Evolutionary conservation across 345 rosid species (phyloP).

Genomic region (Xanthoceras sorbifolium): DNA sequence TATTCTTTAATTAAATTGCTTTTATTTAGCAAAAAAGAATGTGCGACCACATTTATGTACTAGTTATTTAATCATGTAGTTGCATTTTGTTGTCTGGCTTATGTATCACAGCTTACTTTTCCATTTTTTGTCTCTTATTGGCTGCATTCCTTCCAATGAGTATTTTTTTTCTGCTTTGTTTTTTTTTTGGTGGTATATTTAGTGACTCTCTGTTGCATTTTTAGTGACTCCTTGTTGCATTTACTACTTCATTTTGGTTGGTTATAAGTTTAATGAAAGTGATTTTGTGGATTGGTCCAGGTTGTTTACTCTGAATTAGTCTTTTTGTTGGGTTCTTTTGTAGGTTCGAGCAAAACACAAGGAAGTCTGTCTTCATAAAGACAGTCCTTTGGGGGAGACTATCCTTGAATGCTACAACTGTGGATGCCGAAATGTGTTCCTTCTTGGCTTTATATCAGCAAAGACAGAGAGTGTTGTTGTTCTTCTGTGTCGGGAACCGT

Average conservation of each 20-base stretch:
- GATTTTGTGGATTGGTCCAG: background rate
- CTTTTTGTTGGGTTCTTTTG: conserved; percentile 21
- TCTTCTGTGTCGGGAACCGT: conserved; percentile 98
- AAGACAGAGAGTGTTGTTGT: conserved; percentile 99
- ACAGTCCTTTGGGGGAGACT: conserved; percentile 98
- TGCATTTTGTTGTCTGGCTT: background rate
- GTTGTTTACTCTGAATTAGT: conserved; percentile 14
- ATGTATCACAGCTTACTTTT: background rate
- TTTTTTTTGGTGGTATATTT: background rate
- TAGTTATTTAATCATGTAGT: background rate
- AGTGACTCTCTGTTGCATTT: background rate
- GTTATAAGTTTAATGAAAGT: conserved; percentile 1
- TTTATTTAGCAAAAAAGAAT: background rate
- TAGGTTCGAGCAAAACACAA: conserved; percentile 99
- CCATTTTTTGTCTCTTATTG: background rate
- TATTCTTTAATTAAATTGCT: background rate
- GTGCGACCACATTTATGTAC: background rate
- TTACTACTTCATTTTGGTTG: background rate
- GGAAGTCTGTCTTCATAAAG: conserved; percentile 99
- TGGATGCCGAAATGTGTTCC: conserved; percentile 98
- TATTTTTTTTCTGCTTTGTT: background rate
- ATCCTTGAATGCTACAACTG: conserved; percentile 99
- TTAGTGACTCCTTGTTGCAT: background rate
- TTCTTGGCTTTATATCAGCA: conserved; percentile 97
- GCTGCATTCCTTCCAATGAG: background rate